Percentiles rank a stretch among this genome's conserved stretches.
Conservation (phyloP, 192 early-diverging fungal genomes). For the Gamsiella multidivaricata region DNA sequence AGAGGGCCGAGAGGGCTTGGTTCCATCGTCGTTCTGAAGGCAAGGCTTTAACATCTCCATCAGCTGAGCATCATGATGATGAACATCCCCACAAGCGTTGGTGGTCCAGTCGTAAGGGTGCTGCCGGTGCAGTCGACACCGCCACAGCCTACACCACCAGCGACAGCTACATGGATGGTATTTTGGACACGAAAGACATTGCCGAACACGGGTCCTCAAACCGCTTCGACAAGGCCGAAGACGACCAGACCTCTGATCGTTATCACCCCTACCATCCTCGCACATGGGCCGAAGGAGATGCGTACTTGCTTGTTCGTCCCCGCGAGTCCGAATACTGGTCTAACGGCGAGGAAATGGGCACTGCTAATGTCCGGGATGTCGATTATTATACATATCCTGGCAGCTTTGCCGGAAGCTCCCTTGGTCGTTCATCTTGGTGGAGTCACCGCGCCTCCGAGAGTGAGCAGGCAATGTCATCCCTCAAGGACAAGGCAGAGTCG, state of each 20-base stretch:
- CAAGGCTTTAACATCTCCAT: neutral
- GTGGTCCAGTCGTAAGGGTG: neutral
- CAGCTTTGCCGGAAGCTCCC: conserved; percentile 21
- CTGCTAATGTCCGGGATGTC: conserved; percentile 34
- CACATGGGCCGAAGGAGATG: conserved; percentile 1
- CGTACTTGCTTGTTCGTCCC: conserved; percentile 4
- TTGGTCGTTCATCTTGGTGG: conserved; percentile 41
- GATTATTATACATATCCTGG: conserved; percentile 43
- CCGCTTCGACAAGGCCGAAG: conserved; percentile 45
- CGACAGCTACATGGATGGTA: conserved; percentile 28
- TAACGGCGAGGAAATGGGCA: conserved; percentile 40
- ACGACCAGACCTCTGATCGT: neutral
- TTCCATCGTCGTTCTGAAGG: neutral
- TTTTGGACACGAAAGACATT: conserved; percentile 25
- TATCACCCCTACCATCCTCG: neutral
- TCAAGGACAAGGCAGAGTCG: conserved; percentile 35
- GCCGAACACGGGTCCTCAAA: conserved; percentile 16
- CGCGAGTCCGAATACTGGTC: conserved; percentile 40
- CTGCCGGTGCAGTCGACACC: neutral
- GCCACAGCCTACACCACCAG: conserved; percentile 6
- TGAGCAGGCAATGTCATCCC: conserved; percentile 13
- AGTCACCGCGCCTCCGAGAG: conserved; percentile 3
- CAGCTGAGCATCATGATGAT: neutral
- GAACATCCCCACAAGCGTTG: conserved; percentile 2
- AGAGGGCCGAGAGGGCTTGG: conserved; percentile 13